These are phyloP conservation scores for Dysphania ambrosioides DNA, from an alignment of 148 eudicot species.

Conservation along the genomic window DNA sequence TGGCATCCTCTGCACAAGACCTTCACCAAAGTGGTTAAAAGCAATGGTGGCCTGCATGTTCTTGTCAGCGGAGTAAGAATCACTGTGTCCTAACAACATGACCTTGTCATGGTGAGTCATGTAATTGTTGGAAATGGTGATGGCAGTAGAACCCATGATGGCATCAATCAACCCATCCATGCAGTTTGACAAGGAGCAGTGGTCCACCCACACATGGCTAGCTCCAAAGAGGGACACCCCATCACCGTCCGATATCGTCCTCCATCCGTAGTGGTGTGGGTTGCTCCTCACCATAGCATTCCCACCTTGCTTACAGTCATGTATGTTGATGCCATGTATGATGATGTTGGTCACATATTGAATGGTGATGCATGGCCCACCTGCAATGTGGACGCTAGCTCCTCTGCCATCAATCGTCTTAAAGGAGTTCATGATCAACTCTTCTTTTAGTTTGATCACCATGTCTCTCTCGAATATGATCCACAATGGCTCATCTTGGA, in stretches of 20 bases:
- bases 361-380: constrained; percentile 69
- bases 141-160: constrained; percentile 59
- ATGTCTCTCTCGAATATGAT: constrained; percentile 65
- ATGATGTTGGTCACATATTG: constrained; percentile 64
- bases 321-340: constrained; percentile 63
- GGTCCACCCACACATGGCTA: constrained; percentile 78
- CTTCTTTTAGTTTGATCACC: constrained; percentile 55
- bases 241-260: constrained; percentile 76
- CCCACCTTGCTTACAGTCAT: constrained; percentile 68
- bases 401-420: constrained; percentile 86
- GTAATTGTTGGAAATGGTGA: constrained; percentile 69
- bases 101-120: constrained; percentile 83
- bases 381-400: constrained; percentile 66
- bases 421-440: constrained; percentile 69
- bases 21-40: constrained; percentile 82
- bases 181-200: constrained; percentile 66
- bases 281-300: constrained; percentile 61
- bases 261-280: constrained; percentile 61
- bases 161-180: constrained; percentile 71
- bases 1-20: constrained; percentile 83
- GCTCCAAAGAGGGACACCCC: constrained; percentile 69
- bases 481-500: constrained; percentile 73
- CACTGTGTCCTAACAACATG: constrained; percentile 77
- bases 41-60: constrained; percentile 79
- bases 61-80: constrained; percentile 46